Evolutionary conservation across 768 basidiomycete species (phyloP), one percentile per base, ranked within the genome.

Genomic region (Leccinum boreale): DNA sequence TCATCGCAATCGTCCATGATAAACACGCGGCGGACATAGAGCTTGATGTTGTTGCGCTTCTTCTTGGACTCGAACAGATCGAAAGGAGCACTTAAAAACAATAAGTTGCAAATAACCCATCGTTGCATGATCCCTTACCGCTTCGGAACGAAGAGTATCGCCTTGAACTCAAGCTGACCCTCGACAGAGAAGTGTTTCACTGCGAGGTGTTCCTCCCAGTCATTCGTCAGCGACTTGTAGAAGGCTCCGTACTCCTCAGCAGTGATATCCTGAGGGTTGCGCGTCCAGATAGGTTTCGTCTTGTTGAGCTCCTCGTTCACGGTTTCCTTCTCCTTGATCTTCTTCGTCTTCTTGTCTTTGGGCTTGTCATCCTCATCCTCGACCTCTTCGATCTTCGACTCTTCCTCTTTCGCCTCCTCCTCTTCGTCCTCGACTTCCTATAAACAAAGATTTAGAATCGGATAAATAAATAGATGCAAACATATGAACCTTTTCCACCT

Each of bases 11-110:
- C 95, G 78, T 99, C 97, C 93, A 97, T 98, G 85, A 99, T 98
- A 84, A 99, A 98, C 70, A 98, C 96, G 57, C 97, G 94, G 81
- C 97, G 93, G 67, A 99, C 97, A 74, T 98, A 99, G 74, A 99
- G 94, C 81, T 99, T 99, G 85, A 99, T 98, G 90, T 98, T 98
- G 85, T 98, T 98, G 70, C 96, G 92, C 86, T 98, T 98, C 91
- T 98, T 98, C 90, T 99, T 98, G 60, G 91, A 92, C 82, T 99
- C 97, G 79, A 99, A 99, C 74, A 99, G 89, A 72, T 99, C 97
- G 77, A 98, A 98, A 53, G 97, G 97, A 46, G 96, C 97, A 60
- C 94, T 94, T 49, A 3, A 46, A 53, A 6, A 17, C 33, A 62
- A 54, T 49, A 14, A 65, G 54, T 4, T 23, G 8, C 10, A 28